Conservation (phyloP, 768 basidiomycete species). For the Russula brevipes region DNA sequence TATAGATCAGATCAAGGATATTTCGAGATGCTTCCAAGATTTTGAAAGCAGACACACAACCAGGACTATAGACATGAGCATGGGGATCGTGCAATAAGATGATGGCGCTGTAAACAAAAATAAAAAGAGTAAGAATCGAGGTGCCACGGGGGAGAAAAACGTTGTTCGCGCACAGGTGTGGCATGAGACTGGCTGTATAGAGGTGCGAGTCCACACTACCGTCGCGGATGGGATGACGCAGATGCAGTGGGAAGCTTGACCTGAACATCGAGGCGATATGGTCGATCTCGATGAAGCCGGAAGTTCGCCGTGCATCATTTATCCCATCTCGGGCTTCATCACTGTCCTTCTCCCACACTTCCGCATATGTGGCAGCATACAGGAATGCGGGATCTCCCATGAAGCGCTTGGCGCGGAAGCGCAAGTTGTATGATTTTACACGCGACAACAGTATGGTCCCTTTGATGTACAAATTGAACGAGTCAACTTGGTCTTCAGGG, state of each 20-base stretch:
- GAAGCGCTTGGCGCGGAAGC: slow-evolving; percentile 57
- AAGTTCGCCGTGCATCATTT: slow-evolving; percentile 32
- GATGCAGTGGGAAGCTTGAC: slow-evolving; percentile 30
- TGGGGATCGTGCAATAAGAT: slow-evolving; percentile 76
- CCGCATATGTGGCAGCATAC: slow-evolving; percentile 26
- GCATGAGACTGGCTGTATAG: slow-evolving; percentile 27
- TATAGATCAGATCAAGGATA: slow-evolving; percentile 62
- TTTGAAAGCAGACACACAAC: slow-evolving; percentile 64
- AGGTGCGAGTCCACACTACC: slow-evolving; percentile 39
- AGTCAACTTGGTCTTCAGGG: slow-evolving; percentile 58
- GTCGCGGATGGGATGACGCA: slow-evolving; percentile 33
- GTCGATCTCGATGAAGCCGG: slow-evolving; percentile 32
- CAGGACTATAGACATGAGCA: slow-evolving; percentile 50
- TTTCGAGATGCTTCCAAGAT: slow-evolving; percentile 62
- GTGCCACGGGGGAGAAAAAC: slow-evolving; percentile 34
- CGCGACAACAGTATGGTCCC: slow-evolving; percentile 56
- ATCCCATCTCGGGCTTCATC: slow-evolving; percentile 4
- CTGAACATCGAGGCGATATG: slow-evolving; percentile 29
- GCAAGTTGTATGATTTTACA: slow-evolving; percentile 60
- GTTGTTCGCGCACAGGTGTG: slow-evolving; percentile 30
- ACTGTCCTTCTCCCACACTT: slow-evolving; percentile 17
- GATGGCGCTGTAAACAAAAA: slow-evolving; percentile 42
- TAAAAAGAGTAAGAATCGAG: background rate
- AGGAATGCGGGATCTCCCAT: slow-evolving; percentile 50
- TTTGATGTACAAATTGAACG: slow-evolving; percentile 69